Conservation (phyloP, 192 early-diverging fungal genomes). For the Rhizoclosmatium sp. region DNA sequence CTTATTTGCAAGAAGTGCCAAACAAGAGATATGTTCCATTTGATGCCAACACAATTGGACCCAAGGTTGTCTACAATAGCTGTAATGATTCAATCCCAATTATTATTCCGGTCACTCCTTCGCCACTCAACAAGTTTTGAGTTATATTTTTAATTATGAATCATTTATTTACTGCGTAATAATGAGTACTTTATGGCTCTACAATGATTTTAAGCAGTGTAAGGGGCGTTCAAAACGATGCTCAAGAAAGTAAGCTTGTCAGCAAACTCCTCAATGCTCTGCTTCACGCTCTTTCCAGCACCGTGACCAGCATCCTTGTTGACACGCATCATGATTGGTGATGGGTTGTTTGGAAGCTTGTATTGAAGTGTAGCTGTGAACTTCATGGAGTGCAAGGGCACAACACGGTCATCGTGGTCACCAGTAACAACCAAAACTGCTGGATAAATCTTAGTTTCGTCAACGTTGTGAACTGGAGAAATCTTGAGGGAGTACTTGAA, state of each 20-base stretch:
- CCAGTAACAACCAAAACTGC: constrained; percentile 67
- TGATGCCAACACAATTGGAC: too few species aligned
- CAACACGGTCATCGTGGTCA: constrained; percentile 77
- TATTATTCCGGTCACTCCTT: too few species aligned
- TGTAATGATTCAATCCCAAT: too few species aligned
- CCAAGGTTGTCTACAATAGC: too few species aligned
- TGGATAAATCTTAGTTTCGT: constrained; percentile 60
- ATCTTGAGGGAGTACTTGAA: constrained; percentile 32
- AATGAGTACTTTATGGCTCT: too few species aligned
- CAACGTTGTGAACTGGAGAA: constrained; percentile 77
- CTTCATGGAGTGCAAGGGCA: constrained; percentile 74
- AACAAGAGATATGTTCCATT: background rate
- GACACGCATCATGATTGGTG: constrained; percentile 66
- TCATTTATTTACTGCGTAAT: too few species aligned
- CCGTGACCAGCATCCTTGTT: constrained; percentile 76
- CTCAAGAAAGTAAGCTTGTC: constrained; percentile 71
- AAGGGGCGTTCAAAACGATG: constrained; percentile 45
- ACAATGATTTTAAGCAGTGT: too few species aligned
- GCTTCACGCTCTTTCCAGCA: constrained; percentile 67
- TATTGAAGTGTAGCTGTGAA: constrained; percentile 69
- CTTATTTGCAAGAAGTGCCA: constrained; percentile 9
- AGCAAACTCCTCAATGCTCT: constrained; percentile 64
- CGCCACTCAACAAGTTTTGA: too few species aligned
- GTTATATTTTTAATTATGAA: too few species aligned
- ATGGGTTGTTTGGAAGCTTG: constrained; percentile 51